These are phyloP conservation scores for Pseudogymnoascus sp. DNA, from an alignment of 2,329 filamentous ascomycete genomes.

Conservation along the genomic window DNA sequence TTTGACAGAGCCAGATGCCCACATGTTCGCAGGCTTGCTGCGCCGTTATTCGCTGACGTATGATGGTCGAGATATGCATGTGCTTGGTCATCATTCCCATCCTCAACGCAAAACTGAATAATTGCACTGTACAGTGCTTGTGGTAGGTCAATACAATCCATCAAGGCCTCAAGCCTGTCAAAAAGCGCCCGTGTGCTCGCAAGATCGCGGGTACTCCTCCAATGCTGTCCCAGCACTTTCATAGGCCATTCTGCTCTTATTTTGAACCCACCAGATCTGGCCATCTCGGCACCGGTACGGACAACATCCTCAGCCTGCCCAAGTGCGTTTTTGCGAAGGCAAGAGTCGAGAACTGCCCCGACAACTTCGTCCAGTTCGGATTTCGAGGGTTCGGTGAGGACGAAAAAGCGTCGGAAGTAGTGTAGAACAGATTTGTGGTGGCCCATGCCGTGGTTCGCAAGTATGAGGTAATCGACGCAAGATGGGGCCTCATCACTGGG, in stretches of 20 bases:
- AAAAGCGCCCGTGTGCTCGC: conserved; percentile 20
- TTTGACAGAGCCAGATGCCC: conserved; percentile 27
- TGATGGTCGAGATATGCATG: conserved; percentile 18
- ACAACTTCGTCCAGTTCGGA: conserved; percentile 17
- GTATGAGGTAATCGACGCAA: conserved; percentile 18
- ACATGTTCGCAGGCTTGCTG: conserved; percentile 19
- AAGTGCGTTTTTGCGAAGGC: conserved; percentile 16
- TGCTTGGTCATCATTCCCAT: conserved; percentile 20
- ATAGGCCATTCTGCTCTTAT: conserved; percentile 21
- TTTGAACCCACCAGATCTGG: conserved; percentile 14
- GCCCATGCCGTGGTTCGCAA: conserved; percentile 17
- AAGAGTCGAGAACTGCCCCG: conserved; percentile 18
- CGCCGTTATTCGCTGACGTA: neutral
- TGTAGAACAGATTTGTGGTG: conserved; percentile 16
- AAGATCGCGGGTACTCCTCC: conserved; percentile 23
- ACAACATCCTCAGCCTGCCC: conserved; percentile 21
- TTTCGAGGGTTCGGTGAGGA: conserved; percentile 15
- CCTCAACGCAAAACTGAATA: conserved; percentile 27
- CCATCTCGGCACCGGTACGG: conserved; percentile 17
- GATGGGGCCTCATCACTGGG: conserved; percentile 8
- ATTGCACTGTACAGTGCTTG: conserved; percentile 23
- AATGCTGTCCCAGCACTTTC: conserved; percentile 22
- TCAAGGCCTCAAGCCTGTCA: conserved; percentile 17
- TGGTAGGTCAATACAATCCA: conserved; percentile 16
- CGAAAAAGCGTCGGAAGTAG: conserved; percentile 19